Conservation (phyloP, 441 rosid genomes). For the Eugenia klotzschiana region DNA sequence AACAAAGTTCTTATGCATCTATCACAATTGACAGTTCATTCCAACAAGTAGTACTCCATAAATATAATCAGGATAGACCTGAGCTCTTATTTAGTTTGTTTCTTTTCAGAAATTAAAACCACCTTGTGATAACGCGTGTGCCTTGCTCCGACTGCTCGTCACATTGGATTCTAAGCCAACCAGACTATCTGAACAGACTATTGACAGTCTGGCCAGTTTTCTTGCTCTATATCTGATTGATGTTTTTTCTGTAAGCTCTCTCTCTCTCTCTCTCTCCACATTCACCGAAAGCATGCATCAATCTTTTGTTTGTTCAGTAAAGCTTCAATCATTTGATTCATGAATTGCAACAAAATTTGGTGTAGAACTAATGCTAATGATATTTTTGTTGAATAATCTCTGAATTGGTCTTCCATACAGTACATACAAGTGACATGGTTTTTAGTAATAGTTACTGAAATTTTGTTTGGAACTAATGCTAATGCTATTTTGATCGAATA, state of each 20-base stretch:
- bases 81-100: background rate
- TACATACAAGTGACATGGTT: background rate
- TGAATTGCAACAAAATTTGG: background rate
- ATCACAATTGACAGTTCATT: background rate
- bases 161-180: slow-evolving; percentile 61
- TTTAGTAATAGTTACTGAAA: background rate
- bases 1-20: background rate
- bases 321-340: background rate
- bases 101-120: slow-evolving; percentile 35
- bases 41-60: background rate
- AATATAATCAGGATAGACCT: background rate
- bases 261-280: background rate
- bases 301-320: background rate
- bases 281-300: background rate
- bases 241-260: slow-evolving; percentile 39
- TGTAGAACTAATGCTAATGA: background rate
- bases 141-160: slow-evolving; percentile 56
- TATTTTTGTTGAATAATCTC: background rate
- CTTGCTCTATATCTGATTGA: slow-evolving; percentile 49
- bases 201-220: slow-evolving; percentile 30
- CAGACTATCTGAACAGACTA: slow-evolving; percentile 46
- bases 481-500: background rate
- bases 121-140: slow-evolving; percentile 51
- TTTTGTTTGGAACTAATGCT: background rate
- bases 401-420: background rate